phyloP scores from a whole-genome alignment of 352 stramenopile genomes.

The Phytophthora litchii region DNA sequence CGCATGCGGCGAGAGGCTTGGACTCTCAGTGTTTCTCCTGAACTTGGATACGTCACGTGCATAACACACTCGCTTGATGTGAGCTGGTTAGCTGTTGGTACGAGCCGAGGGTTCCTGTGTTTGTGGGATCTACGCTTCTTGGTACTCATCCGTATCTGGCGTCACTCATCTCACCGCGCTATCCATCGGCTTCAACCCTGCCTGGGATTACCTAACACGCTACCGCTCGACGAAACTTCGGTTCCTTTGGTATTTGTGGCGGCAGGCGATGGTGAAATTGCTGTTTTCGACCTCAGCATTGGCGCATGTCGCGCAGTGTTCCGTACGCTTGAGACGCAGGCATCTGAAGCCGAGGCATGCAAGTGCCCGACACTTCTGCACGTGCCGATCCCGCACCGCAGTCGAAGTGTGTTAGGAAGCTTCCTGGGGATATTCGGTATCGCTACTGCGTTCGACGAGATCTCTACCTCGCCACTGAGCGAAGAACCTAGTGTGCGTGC shows the following conservation, averaged over 20 bases:
- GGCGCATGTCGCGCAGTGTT: slow-evolving; percentile 93
- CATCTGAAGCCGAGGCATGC: slow-evolving; percentile 77
- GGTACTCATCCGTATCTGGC: slow-evolving; percentile 95
- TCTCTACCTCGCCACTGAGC: slow-evolving; percentile 69
- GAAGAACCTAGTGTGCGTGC: slow-evolving; percentile 86
- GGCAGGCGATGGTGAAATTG: slow-evolving; percentile 92
- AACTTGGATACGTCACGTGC: slow-evolving; percentile 96
- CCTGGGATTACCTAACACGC: slow-evolving; percentile 77
- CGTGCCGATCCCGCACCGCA: slow-evolving; percentile 77
- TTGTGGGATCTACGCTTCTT: slow-evolving; percentile 98
- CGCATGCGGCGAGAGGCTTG: slow-evolving; percentile 92
- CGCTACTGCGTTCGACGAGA: slow-evolving; percentile 82
- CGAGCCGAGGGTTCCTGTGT: slow-evolving; percentile 94
- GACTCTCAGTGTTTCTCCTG: slow-evolving; percentile 90
- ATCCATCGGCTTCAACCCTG: slow-evolving; percentile 92
- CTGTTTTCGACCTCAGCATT: slow-evolving; percentile 88
- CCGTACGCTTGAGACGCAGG: slow-evolving; percentile 83
- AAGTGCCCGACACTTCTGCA: slow-evolving; percentile 76
- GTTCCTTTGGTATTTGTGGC: slow-evolving; percentile 95
- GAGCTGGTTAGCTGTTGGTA: slow-evolving; percentile 95
- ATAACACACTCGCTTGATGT: slow-evolving; percentile 95
- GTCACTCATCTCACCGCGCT: slow-evolving; percentile 91
- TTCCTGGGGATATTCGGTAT: slow-evolving; percentile 86
- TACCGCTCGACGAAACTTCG: slow-evolving; percentile 71
- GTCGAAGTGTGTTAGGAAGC: slow-evolving; percentile 72